These are phyloP conservation scores for Sparassis latifolia DNA, from an alignment of 1,284 basidiomycete species.

Conservation along the genomic window DNA sequence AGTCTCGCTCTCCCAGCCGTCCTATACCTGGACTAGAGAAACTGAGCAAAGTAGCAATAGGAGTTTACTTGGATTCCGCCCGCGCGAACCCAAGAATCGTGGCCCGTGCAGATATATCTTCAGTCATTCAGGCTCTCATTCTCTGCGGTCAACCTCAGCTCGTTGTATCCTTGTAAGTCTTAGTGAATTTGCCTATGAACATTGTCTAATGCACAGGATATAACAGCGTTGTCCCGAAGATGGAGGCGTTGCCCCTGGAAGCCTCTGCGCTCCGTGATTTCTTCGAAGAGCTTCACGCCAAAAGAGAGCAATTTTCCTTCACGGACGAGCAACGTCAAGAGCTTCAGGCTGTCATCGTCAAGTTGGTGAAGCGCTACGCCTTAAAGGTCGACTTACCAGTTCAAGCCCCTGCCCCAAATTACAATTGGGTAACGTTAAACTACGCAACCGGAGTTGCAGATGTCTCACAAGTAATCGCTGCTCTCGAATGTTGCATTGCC, in stretches of 20 bases:
- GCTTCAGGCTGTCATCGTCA: neutral
- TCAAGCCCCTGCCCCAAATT: too few relatives aligned
- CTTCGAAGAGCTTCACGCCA: neutral
- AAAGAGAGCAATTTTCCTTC: neutral
- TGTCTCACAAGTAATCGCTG: neutral
- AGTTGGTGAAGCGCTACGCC: neutral
- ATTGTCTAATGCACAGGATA: too few relatives aligned
- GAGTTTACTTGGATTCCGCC: neutral
- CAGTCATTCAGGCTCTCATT: neutral
- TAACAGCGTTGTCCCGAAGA: slow-evolving; percentile 1
- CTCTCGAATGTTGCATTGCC: slow-evolving; percentile 3
- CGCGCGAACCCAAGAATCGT: neutral
- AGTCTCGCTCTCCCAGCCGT: neutral
- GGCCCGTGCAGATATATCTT: neutral
- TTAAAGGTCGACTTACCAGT: neutral
- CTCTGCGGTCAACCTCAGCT: neutral
- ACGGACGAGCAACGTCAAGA: neutral
- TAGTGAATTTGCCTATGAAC: neutral
- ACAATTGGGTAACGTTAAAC: too few relatives aligned
- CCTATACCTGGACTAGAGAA: neutral
- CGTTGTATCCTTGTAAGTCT: neutral
- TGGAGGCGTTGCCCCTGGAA: neutral
- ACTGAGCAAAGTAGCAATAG: neutral
- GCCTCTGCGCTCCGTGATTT: neutral
- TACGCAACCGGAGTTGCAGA: neutral